These are phyloP conservation scores for Saturnispora galanensis DNA, from an alignment of 805 yeast species.

Conservation along the genomic window DNA sequence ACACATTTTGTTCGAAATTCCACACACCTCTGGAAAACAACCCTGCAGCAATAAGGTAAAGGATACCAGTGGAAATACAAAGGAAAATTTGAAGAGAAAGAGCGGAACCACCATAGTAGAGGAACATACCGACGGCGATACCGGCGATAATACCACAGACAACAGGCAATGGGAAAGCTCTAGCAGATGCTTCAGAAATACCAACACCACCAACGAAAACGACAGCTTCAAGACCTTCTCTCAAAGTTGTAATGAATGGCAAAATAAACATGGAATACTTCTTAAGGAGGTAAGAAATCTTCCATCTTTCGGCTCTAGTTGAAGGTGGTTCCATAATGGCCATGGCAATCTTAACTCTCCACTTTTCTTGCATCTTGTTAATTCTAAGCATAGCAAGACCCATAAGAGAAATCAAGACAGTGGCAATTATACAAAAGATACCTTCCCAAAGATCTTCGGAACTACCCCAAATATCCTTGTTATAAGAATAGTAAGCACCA, in stretches of 20 bases:
- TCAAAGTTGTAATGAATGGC: slow-evolving; percentile 76
- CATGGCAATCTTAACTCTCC: slow-evolving; percentile 86
- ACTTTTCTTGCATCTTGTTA: slow-evolving; percentile 89
- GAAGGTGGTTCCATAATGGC: slow-evolving; percentile 56
- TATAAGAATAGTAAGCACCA: slow-evolving; percentile 75
- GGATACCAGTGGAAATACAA: slow-evolving; percentile 71
- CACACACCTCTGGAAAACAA: slow-evolving; percentile 83
- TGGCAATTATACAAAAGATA: slow-evolving; percentile 77
- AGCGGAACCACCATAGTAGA: slow-evolving; percentile 72
- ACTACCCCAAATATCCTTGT: slow-evolving; percentile 68
- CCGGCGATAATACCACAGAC: slow-evolving; percentile 75
- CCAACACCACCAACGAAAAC: slow-evolving; percentile 93
- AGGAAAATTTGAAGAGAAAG: slow-evolving; percentile 75
- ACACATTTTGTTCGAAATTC: slow-evolving; percentile 66
- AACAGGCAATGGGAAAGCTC: slow-evolving; percentile 81
- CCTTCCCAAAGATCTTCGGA: slow-evolving; percentile 96
- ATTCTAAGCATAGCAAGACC: slow-evolving; percentile 89
- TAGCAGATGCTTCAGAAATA: slow-evolving; percentile 30
- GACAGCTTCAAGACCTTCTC: slow-evolving; percentile 94
- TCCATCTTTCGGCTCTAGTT: slow-evolving; percentile 38
- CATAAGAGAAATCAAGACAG: slow-evolving; percentile 78
- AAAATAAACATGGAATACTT: slow-evolving; percentile 78
- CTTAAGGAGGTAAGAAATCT: slow-evolving; percentile 42
- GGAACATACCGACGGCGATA: slow-evolving; percentile 47
- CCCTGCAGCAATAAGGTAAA: slow-evolving; percentile 82